A percentile compares a stretch with the other conserved stretches of the same genome.
Evolutionary conservation across 768 basidiomycete species (phyloP).

Genomic region (Xerocomellus intermedius): DNA sequence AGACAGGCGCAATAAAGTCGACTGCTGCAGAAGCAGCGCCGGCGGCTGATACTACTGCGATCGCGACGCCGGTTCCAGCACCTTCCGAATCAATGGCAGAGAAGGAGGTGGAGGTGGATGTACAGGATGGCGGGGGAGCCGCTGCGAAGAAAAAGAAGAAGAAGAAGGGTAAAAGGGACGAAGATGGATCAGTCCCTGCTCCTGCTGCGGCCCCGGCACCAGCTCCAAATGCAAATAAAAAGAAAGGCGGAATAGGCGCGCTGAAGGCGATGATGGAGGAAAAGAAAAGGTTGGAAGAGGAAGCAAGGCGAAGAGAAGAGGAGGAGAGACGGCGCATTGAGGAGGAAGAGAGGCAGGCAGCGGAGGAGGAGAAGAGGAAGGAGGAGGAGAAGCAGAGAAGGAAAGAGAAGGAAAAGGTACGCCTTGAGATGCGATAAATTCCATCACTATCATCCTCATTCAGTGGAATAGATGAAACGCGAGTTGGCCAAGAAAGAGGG

Average conservation of each 20-base stretch:
- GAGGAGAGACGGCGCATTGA: slow-evolving; percentile 81
- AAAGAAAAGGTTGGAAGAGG: slow-evolving; percentile 86
- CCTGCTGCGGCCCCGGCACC: slow-evolving; percentile 33
- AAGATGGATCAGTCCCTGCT: slow-evolving; percentile 54
- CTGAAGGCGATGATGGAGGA: slow-evolving; percentile 91
- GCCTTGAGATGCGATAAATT: neutral
- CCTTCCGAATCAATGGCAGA: slow-evolving; percentile 33
- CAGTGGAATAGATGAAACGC: slow-evolving; percentile 67
- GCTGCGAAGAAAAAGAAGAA: slow-evolving; percentile 83
- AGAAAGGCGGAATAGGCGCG: slow-evolving; percentile 79
- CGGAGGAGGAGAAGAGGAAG: slow-evolving; percentile 71
- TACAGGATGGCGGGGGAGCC: slow-evolving; percentile 47
- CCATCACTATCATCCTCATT: neutral
- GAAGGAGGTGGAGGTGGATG: slow-evolving; percentile 62
- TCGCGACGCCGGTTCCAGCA: slow-evolving; percentile 15
- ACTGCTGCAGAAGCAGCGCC: slow-evolving; percentile 32
- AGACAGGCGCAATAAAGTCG: slow-evolving; percentile 81
- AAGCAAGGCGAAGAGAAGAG: slow-evolving; percentile 65
- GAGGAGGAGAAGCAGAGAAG: slow-evolving; percentile 81
- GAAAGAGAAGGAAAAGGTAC: slow-evolving; percentile 89
- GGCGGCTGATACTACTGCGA: slow-evolving; percentile 24
- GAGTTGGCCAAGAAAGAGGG: slow-evolving; percentile 94
- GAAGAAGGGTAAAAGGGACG: slow-evolving; percentile 74
- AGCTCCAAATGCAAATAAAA: slow-evolving; percentile 50
- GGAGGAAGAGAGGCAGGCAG: slow-evolving; percentile 80